phyloP scores from a whole-genome alignment of 192 early-diverging fungal species.

The Coemansia sp. region DNA sequence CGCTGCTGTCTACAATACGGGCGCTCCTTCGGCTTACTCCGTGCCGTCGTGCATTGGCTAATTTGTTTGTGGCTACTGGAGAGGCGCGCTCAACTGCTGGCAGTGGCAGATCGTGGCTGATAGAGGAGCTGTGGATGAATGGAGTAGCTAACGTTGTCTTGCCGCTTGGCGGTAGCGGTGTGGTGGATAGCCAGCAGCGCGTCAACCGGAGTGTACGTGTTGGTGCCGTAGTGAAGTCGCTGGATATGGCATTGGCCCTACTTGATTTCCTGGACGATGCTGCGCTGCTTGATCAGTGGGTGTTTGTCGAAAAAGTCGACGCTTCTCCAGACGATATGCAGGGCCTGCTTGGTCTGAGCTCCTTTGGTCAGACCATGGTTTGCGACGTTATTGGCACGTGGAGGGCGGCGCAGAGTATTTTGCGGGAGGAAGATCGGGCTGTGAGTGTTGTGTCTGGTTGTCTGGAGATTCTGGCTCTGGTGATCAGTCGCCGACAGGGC shows the following conservation, averaged over 20 bases:
- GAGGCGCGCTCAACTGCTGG: not conserved
- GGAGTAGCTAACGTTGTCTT: not conserved
- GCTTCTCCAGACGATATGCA: not conserved
- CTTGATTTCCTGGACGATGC: not conserved
- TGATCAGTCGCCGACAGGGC: not conserved
- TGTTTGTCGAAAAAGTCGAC: not conserved
- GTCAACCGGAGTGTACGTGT: not conserved
- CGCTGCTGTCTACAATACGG: conserved; percentile 3
- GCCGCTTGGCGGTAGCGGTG: not conserved
- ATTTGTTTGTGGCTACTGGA: not conserved
- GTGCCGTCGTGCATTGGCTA: not conserved
- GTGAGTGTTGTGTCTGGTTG: not conserved
- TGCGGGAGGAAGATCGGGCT: not conserved
- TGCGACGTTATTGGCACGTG: conserved; percentile 15
- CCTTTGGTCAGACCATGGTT: conserved; percentile 14
- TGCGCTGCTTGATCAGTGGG: conserved; percentile 9
- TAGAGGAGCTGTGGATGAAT: conserved; percentile 13
- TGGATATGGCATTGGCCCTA: conserved; percentile 3
- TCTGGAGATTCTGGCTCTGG: conserved; percentile 1
- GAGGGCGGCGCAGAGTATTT: not conserved
- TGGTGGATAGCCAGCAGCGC: conserved; percentile 8
- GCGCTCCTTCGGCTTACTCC: not conserved
- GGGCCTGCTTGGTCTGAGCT: not conserved
- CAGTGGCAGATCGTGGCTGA: conserved; percentile 10
- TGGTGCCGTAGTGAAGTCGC: not conserved